These are phyloP conservation scores for Agaricus subrufescens DNA, from an alignment of 768 basidiomycete genomes.

Conservation along the genomic window DNA sequence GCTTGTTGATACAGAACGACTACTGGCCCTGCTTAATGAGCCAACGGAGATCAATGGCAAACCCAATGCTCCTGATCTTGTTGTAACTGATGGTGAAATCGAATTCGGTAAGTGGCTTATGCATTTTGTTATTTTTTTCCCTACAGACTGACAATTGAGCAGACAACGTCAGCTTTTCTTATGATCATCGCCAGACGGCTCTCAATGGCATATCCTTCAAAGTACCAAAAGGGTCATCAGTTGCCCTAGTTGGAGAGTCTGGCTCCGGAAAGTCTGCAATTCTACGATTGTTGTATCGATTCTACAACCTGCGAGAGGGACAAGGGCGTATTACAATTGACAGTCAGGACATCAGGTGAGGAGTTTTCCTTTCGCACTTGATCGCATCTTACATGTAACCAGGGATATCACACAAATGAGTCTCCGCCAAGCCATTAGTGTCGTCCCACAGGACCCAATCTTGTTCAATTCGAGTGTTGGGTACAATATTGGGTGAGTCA, in stretches of 20 bases:
- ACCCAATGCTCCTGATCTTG: constrained; percentile 68
- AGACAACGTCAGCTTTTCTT: constrained; percentile 88
- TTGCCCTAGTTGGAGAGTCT: constrained; percentile 85
- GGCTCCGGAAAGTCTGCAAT: constrained; percentile 84
- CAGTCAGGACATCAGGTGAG: constrained; percentile 69
- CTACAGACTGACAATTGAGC: not conserved
- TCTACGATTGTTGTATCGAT: constrained; percentile 83
- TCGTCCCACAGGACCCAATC: constrained; percentile 84
- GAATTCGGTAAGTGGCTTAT: constrained; percentile 65
- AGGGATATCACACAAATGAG: constrained; percentile 81
- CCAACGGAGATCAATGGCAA: constrained; percentile 82
- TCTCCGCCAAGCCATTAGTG: constrained; percentile 77
- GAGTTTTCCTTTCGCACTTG: not conserved
- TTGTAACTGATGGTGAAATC: constrained; percentile 71
- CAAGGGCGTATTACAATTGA: constrained; percentile 80
- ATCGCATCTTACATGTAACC: not conserved
- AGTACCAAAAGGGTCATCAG: constrained; percentile 80
- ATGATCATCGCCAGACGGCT: constrained; percentile 66
- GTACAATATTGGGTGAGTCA: constrained; percentile 65
- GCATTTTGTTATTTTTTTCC: not conserved
- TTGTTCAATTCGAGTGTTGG: constrained; percentile 67
- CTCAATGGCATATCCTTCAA: constrained; percentile 82
- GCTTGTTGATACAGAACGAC: constrained; percentile 78
- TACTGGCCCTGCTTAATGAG: constrained; percentile 77
- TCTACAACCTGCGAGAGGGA: constrained; percentile 84